These are phyloP conservation scores for Mycena olivaceomarginata DNA, from an alignment of 768 basidiomycete species.

Conservation along the genomic window DNA sequence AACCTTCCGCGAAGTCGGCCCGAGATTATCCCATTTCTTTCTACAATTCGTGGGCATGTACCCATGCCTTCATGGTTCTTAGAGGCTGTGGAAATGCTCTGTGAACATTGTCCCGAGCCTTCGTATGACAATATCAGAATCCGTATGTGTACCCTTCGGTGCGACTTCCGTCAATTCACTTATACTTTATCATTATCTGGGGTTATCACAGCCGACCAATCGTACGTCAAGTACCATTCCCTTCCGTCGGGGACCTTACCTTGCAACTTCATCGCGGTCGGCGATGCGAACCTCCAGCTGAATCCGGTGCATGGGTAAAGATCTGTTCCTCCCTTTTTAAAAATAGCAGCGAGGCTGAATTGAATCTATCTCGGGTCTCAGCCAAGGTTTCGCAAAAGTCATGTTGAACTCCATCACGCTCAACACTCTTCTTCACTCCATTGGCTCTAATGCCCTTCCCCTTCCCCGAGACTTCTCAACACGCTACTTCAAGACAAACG, in stretches of 20 bases:
- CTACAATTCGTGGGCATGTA: slow-evolving; percentile 19
- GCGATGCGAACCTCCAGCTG: slow-evolving; percentile 45
- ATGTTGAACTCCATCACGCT: slow-evolving; percentile 47
- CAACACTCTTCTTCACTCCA: slow-evolving; percentile 39
- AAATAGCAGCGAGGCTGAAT: too few relatives aligned
- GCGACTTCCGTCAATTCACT: not conserved
- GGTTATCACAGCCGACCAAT: slow-evolving; percentile 40
- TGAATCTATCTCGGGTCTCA: too few relatives aligned
- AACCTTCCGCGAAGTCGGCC: slow-evolving; percentile 16
- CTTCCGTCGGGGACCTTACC: slow-evolving; percentile 40
- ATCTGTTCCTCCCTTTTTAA: not conserved
- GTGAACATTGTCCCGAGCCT: slow-evolving; percentile 14
- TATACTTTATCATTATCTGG: slow-evolving; percentile 4
- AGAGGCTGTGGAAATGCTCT: slow-evolving; percentile 32
- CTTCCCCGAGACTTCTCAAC: slow-evolving; percentile 28
- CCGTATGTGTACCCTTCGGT: slow-evolving; percentile 24
- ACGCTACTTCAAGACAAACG: slow-evolving; percentile 36
- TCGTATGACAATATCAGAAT: slow-evolving; percentile 33
- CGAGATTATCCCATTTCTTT: slow-evolving; percentile 32
- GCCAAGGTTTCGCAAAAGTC: slow-evolving; percentile 48
- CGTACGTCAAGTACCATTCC: slow-evolving; percentile 45
- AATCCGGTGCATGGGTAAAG: slow-evolving; percentile 48
- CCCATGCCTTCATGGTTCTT: slow-evolving; percentile 15
- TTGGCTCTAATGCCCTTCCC: not conserved
- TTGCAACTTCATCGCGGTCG: slow-evolving; percentile 47